Conservation (phyloP, 176 grass and related monocot genomes). For the Microstegium vimineum region DNA sequence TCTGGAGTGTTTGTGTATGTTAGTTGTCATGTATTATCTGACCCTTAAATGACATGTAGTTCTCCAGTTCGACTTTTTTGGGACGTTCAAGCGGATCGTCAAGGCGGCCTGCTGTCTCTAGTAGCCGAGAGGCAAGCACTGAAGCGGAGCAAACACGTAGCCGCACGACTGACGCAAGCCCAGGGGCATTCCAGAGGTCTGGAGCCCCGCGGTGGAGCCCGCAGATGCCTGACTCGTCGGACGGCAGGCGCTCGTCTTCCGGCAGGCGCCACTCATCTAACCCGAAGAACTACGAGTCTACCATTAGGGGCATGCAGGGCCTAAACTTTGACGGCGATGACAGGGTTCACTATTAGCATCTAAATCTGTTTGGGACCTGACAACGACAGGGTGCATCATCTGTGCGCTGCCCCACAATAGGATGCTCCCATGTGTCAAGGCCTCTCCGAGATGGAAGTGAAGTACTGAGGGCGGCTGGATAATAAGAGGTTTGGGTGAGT, state of each 20-base stretch:
- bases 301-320: conserved; percentile 74
- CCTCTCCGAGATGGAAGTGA: not conserved
- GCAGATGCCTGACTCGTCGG: conserved; percentile 36
- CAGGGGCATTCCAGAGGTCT: conserved; percentile 54
- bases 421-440: not conserved
- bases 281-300: conserved; percentile 78
- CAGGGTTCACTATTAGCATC: conserved; percentile 46
- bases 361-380: not conserved
- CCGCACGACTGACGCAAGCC: conserved; percentile 56
- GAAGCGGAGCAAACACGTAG: conserved; percentile 38
- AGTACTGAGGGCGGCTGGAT: not conserved
- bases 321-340: conserved; percentile 64
- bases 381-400: not conserved
- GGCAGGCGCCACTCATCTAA: conserved; percentile 49
- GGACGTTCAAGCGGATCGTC: conserved; percentile 87
- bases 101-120: conserved; percentile 95
- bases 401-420: not conserved
- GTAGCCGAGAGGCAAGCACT: conserved; percentile 45
- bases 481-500: conserved; percentile 25
- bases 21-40: conserved; percentile 64
- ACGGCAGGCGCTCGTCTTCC: conserved; percentile 47
- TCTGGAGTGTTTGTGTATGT: not conserved
- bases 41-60: conserved; percentile 80
- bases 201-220: conserved; percentile 45
- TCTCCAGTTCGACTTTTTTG: conserved; percentile 90